Base-by-base conservation (phyloP, 2,329 filamentous ascomycete genomes). In the Colletotrichum incanum region DNA sequence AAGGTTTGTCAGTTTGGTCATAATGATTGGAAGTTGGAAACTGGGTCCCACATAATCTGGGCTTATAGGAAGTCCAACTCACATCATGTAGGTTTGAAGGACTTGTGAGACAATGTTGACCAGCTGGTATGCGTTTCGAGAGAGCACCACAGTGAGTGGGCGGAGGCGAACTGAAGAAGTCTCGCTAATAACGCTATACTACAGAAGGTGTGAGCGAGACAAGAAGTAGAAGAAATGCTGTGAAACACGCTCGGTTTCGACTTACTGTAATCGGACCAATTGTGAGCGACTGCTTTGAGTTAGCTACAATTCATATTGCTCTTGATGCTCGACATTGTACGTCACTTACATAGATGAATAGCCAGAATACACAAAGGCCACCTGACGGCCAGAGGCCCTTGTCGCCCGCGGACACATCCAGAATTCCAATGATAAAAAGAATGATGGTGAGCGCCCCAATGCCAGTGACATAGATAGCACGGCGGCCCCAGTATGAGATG, bases 201-300 rank as follows among this genome's bases (percentile, higher is more conserved):
- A 45, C 20, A n/a, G 8, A 34, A 2, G 9, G 20, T 7, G 43
- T 72, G 37, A 70, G 61, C 5, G 8, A 7, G 2, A 16, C 41
- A 43, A 7, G 28, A 5, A 4, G 5, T 18, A 2, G 8, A 23
- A 26, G 20, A 11, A 11, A 26, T 3, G n/a, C 12, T 58, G 5
- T 18, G 14, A 14, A 18, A 28, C 1, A 20, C 4, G 18, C n/a
- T 7, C 12, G 2, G 18, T 3, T n/a, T n/a, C 12, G 76, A 76
- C 79, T 76, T 76, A 90, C 80, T 66, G 84, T 77, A n/a, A 86
- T 83, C 1, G 83, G 84, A 0, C 84, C 84, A 45, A 85, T 81
- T 34, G 81, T 80, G 77, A 85, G 82, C 3, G 80, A 83, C 77
- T 72, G 11, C 0, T 34, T 12, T 11, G 14, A 3, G 49, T 72